Evolutionary conservation across 2,329 filamentous ascomycete species (phyloP).

Genomic region (Fusarium heterosporum): DNA sequence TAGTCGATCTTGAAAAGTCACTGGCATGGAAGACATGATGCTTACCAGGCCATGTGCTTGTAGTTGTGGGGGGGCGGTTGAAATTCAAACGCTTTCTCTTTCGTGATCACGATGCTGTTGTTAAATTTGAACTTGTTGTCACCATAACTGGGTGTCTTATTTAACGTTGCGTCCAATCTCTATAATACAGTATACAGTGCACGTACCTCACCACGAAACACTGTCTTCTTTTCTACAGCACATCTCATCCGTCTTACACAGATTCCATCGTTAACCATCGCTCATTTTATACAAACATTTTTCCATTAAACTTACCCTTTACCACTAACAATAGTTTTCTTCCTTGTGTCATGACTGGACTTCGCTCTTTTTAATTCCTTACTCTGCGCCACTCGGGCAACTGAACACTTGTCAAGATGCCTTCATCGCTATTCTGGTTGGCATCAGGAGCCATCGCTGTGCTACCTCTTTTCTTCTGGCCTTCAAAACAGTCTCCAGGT

Average conservation of each 20-base stretch:
- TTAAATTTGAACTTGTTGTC: background rate
- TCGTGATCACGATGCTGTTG: background rate
- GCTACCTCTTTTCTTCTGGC: constrained; percentile 29
- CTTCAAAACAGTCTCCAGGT: constrained; percentile 3
- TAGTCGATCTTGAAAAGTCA: constrained; percentile 24
- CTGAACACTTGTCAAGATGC: constrained; percentile 47
- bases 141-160: background rate
- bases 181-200: constrained; percentile 33
- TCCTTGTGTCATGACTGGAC: background rate
- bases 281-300: constrained; percentile 10
- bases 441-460: constrained; percentile 25
- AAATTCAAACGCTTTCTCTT: too few relatives aligned
- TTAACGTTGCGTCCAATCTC: background rate
- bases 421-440: constrained; percentile 28
- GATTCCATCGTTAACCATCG: constrained; percentile 11
- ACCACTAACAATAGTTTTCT: background rate
- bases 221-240: constrained; percentile 22
- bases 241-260: constrained; percentile 26
- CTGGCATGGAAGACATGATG: background rate
- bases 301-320: background rate
- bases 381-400: background rate
- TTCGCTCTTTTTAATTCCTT: too few relatives aligned
- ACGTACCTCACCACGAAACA: constrained; percentile 6
- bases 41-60: background rate
- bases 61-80: too few relatives aligned